Base-by-base conservation (phyloP, 345 rosid species). In the Eucalyptus virginea region DNA sequence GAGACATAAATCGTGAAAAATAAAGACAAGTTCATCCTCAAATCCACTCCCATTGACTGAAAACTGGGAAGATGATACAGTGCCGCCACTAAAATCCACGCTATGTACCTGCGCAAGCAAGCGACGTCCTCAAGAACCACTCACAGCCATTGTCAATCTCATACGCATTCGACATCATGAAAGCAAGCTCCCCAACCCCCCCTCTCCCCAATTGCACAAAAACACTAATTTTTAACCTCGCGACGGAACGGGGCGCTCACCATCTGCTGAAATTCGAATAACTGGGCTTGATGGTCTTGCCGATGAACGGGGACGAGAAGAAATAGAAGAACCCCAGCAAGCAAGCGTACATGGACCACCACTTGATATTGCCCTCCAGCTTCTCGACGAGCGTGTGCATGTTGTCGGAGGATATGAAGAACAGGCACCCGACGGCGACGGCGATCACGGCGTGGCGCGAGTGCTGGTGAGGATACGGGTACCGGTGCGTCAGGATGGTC, bases 301-400 rank as follows among this genome's bases (percentile, higher is more conserved):
- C 97, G 52, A 98, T 90, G 93, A 98, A 98, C 45, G 99, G 99
- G 65, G 99, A 98, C 18, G 99, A 97, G 91, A 98, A 97, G 98
- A 96, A 97, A 92, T 98, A 98, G 96, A 98, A 98, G 93, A 98
- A 98, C 37, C 99, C 99, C 85, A 98, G 97, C 93, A 98, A 91
- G 88, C 99, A 98, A 12, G 95, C 99, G 94, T 98, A 98, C 98
- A 98, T 98, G 62, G 99, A 96, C 99, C 99, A 98, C 99, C 99
- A 97, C 91, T 98, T 97, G 89, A 98, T 89, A 91, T 96, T 96
- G 54, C 92, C 94, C 91, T 96, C 97, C 89, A 98, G 94, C 94
- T 98, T 98, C 67, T 96, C 99, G 62, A 97, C 91, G 86, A 98
- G 97, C n/a, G 99, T 96, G 88, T 95, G 99, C 94, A 98, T 96